These are phyloP conservation scores for Russula foetens DNA, from an alignment of 768 basidiomycete genomes.

Conservation along the genomic window DNA sequence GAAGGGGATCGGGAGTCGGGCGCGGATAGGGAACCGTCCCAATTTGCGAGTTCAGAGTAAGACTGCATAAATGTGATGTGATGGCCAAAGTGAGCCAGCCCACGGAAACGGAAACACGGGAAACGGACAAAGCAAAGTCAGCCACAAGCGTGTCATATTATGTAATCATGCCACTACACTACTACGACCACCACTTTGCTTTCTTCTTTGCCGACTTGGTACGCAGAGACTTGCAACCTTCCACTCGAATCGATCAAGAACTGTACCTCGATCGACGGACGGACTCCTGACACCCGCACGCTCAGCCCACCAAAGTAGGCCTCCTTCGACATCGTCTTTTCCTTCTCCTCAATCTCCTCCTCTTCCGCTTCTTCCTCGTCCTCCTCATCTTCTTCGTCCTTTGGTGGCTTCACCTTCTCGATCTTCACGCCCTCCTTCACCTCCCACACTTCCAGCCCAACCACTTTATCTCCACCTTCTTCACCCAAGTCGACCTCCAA, in stretches of 20 bases:
- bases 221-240: constrained; percentile 30
- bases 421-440: constrained; percentile 57
- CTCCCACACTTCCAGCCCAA: constrained; percentile 75
- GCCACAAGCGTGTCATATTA: not conserved
- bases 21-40: constrained; percentile 10
- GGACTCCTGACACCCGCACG: constrained; percentile 37
- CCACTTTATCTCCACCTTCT: constrained; percentile 29
- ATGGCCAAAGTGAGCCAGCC: no score
- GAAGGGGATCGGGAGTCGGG: not conserved
- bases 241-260: constrained; percentile 31
- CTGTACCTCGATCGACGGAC: constrained; percentile 43
- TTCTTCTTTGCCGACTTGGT: constrained; percentile 31
- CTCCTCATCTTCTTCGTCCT: constrained; percentile 35
- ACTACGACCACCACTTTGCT: constrained; percentile 9
- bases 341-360: constrained; percentile 55
- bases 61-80: no score
- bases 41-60: constrained; percentile 16
- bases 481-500: constrained; percentile 48
- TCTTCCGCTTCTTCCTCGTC: constrained; percentile 55
- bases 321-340: constrained; percentile 51
- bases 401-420: constrained; percentile 46
- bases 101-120: no score
- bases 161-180: constrained; percentile 1
- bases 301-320: constrained; percentile 34
- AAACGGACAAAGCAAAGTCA: no score